Percentiles rank a stretch among this genome's conserved stretches.
phyloP scores from a whole-genome alignment of 345 rosid genomes.

The Populus alba region DNA sequence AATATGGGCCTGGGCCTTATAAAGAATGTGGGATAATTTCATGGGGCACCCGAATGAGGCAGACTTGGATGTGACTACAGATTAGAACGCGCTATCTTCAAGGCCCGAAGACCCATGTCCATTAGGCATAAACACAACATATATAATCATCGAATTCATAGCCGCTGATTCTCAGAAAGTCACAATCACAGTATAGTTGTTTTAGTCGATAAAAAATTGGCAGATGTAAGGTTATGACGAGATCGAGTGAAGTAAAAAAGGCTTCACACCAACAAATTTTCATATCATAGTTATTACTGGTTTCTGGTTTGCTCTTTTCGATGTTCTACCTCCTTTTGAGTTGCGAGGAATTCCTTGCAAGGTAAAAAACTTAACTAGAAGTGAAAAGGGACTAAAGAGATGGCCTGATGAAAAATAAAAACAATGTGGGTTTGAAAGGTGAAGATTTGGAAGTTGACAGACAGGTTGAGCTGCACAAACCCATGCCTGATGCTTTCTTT shows the following conservation, averaged over 20 bases:
- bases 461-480: conserved; percentile 10
- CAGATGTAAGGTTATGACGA: not conserved
- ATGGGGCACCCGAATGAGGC: not conserved
- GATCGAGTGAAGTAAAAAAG: not conserved
- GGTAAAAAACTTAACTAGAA: not conserved
- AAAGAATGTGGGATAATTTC: not conserved
- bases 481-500: not conserved
- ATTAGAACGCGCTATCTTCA: not conserved
- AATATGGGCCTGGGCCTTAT: not conserved
- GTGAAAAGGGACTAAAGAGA: not conserved
- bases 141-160: not conserved
- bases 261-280: not conserved
- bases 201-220: not conserved
- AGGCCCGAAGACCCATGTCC: not conserved
- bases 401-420: not conserved
- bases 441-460: conserved; percentile 8
- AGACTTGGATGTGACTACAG: not conserved
- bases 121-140: not conserved
- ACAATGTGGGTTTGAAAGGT: not conserved
- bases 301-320: not conserved
- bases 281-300: not conserved
- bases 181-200: not conserved
- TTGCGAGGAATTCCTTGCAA: not conserved
- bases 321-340: not conserved
- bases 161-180: not conserved